Evolutionary conservation across 1,284 basidiomycete species (phyloP).

Genomic region (Melampsora americana): DNA sequence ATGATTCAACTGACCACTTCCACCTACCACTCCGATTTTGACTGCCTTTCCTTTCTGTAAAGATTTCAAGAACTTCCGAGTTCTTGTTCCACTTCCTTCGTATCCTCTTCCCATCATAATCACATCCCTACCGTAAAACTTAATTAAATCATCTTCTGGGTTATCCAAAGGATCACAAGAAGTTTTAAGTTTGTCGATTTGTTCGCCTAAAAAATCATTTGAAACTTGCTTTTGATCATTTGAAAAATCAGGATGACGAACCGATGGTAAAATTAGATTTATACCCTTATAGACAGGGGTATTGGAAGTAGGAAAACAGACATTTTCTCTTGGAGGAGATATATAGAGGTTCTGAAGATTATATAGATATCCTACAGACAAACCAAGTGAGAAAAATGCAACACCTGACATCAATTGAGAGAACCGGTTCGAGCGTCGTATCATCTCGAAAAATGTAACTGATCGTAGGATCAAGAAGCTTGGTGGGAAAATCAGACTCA

Average conservation of each 20-base stretch:
- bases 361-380: background rate
- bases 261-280: background rate
- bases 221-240: conserved; percentile 3
- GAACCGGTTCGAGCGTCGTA: background rate
- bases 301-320: background rate
- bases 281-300: background rate
- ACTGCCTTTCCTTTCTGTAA: background rate
- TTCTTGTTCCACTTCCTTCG: conserved; percentile 4
- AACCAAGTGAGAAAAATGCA: background rate
- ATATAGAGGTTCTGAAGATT: background rate
- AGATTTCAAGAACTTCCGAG: conserved; percentile 1
- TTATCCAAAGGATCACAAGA: conserved; percentile 1
- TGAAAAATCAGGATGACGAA: background rate
- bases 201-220: background rate
- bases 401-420: background rate
- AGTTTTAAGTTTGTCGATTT: background rate
- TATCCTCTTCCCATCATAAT: conserved; percentile 3
- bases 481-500: no score
- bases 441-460: background rate
- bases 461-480: no score
- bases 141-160: background rate
- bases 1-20: background rate
- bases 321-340: background rate
- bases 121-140: background rate
- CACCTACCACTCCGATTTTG: background rate